These are phyloP conservation scores for Wallacemonas sp. DNA, from an alignment of 208 protist genomes.

Conservation along the genomic window DNA sequence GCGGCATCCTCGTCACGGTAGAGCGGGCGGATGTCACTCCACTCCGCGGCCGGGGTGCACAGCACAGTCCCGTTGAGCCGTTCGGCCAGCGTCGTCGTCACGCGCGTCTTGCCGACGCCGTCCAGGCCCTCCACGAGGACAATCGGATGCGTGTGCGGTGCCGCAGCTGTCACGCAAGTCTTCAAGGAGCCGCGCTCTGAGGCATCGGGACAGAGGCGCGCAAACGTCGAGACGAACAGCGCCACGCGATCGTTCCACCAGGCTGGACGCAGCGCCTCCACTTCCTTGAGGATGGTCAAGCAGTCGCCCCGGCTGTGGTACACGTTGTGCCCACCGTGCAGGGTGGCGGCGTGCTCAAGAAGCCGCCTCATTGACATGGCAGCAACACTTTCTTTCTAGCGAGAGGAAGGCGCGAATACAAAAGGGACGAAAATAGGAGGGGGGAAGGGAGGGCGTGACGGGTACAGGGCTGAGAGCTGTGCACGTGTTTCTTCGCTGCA, in stretches of 20 bases:
- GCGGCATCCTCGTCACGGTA: conserved; percentile 47
- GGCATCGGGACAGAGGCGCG: background rate
- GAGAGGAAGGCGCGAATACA: conserved; percentile 20
- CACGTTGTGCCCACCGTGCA: conserved; percentile 46
- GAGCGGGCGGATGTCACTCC: conserved; percentile 34
- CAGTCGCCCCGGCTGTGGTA: conserved; percentile 47
- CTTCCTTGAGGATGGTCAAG: conserved; percentile 36
- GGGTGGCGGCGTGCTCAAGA: conserved; percentile 9
- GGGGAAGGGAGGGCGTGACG: background rate
- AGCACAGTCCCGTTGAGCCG: conserved; percentile 37
- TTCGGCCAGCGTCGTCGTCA: conserved; percentile 41
- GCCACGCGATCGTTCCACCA: conserved; percentile 65
- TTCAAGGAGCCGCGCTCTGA: background rate
- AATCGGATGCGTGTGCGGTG: conserved; percentile 22
- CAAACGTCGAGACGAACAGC: conserved; percentile 31
- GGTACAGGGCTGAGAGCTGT: background rate
- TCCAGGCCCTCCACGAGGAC: conserved; percentile 73
- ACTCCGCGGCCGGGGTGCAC: conserved; percentile 52
- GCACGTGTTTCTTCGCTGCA: too few relatives aligned
- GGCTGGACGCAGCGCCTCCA: conserved; percentile 27
- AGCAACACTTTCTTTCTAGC: background rate
- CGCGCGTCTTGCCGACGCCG: conserved; percentile 67
- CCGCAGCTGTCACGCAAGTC: background rate
- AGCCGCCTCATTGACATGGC: conserved; percentile 19
- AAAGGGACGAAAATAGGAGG: conserved; percentile 2